Evolutionary conservation across 1,139 yeast genomes (phyloP).

Genomic region (Chernovozyma aurita): DNA sequence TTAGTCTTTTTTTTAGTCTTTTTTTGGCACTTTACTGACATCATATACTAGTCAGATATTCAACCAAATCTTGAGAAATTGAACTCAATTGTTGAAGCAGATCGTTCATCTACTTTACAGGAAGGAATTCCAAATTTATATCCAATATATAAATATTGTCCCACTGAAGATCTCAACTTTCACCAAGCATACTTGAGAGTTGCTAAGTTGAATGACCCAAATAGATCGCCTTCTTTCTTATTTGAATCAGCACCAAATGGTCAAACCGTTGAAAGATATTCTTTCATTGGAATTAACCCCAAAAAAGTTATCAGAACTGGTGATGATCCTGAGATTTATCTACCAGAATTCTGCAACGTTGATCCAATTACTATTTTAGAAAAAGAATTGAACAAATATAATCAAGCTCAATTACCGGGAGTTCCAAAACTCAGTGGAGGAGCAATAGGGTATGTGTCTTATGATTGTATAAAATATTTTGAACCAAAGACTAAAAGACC

Average conservation of each 20-base stretch:
- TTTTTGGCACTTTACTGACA: no score
- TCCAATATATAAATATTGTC: slow-evolving; percentile 73
- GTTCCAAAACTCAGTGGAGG: slow-evolving; percentile 89
- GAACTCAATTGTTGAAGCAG: slow-evolving; percentile 37
- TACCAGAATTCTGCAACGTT: slow-evolving; percentile 39
- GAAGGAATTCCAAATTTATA: slow-evolving; percentile 52
- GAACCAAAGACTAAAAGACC: slow-evolving; percentile 83
- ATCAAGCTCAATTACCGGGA: slow-evolving; percentile 75
- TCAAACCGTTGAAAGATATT: slow-evolving; percentile 82
- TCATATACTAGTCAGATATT: slow-evolving; percentile 27
- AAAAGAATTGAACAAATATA: slow-evolving; percentile 57
- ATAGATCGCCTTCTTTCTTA: slow-evolving; percentile 66
- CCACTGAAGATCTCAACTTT: slow-evolving; percentile 78
- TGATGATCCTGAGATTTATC: slow-evolving; percentile 25
- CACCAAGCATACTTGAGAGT: slow-evolving; percentile 86
- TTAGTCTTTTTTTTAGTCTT: no score
- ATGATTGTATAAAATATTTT: slow-evolving; percentile 93
- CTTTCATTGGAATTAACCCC: slow-evolving; percentile 86
- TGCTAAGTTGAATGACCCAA: slow-evolving; percentile 62
- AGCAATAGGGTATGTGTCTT: slow-evolving; percentile 91
- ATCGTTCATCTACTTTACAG: slow-evolving; percentile 20
- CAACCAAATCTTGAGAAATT: slow-evolving; percentile 63
- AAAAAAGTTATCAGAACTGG: slow-evolving; percentile 81
- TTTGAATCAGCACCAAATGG: slow-evolving; percentile 88
- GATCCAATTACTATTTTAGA: slow-evolving; percentile 82